phyloP scores from a whole-genome alignment of 768 basidiomycete species.

The Tubosaeta sp. region DNA sequence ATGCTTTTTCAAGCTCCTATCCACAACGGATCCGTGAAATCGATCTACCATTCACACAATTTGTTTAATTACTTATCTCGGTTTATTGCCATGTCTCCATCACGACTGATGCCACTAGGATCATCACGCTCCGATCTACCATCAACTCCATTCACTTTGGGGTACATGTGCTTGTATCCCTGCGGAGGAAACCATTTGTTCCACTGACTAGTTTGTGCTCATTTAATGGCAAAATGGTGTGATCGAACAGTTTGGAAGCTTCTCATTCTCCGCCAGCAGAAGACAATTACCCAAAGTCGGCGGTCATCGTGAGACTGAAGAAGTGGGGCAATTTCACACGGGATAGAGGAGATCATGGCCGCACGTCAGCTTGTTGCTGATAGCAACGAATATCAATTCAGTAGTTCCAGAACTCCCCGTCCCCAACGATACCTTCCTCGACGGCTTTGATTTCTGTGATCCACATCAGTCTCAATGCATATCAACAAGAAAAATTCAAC shows the following conservation, averaged over 20 bases:
- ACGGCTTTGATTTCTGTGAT: slow-evolving; percentile 28
- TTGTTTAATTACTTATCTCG: background rate
- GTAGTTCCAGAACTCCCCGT: slow-evolving; percentile 10
- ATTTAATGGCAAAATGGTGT: background rate
- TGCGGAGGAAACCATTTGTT: too few species aligned
- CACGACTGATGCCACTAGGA: background rate
- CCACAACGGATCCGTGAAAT: background rate
- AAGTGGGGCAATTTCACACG: background rate
- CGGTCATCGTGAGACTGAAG: background rate
- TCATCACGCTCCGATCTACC: background rate
- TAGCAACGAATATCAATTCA: background rate
- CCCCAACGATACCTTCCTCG: slow-evolving; percentile 21
- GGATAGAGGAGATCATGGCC: background rate
- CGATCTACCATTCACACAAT: background rate
- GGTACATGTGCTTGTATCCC: background rate
- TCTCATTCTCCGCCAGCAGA: background rate
- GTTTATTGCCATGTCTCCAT: background rate
- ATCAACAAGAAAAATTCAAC: background rate
- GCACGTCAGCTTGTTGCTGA: background rate
- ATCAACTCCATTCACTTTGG: background rate
- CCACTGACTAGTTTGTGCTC: too few species aligned
- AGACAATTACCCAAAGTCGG: background rate
- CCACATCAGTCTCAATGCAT: background rate
- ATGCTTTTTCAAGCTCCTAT: background rate
- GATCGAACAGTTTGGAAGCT: background rate